Conservation (phyloP, 768 basidiomycete genomes). For the Pluteus cervinus region DNA sequence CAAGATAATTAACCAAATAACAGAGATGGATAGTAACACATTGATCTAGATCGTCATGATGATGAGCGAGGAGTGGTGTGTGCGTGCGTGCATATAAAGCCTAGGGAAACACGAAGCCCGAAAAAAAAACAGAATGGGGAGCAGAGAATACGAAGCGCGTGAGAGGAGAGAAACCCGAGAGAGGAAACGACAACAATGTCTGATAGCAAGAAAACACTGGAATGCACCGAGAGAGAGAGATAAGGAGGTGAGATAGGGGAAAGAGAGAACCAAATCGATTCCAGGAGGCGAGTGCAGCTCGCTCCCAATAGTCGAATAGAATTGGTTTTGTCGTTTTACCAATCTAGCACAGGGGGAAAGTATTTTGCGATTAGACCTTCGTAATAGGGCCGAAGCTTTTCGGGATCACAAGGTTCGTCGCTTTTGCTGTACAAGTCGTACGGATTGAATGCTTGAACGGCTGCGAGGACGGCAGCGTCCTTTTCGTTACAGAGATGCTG, state of each 20-base stretch:
- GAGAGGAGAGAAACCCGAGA: not conserved
- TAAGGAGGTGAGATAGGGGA: conserved; percentile 3
- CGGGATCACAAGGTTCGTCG: conserved; percentile 59
- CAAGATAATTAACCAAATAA: no score
- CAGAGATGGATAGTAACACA: no score
- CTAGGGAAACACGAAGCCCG: not conserved
- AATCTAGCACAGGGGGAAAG: conserved; percentile 78
- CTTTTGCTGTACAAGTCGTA: conserved; percentile 93
- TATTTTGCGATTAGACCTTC: conserved; percentile 75
- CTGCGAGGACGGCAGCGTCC: conserved; percentile 57
- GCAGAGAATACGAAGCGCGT: not conserved
- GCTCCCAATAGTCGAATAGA: not conserved
- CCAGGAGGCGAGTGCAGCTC: conserved; percentile 3
- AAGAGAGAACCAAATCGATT: conserved; percentile 1
- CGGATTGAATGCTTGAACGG: conserved; percentile 85
- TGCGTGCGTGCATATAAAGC: not conserved
- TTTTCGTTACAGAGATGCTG: conserved; percentile 70
- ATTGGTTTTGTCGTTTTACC: conserved; percentile 39
- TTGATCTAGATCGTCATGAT: no score
- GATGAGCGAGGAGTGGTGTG: not conserved
- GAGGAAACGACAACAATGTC: not conserved
- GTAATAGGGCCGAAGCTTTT: conserved; percentile 77
- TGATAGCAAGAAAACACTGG: not conserved
- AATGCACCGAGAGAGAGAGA: conserved; percentile 2
- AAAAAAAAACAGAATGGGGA: not conserved